These are phyloP conservation scores for Aureobasidium sp. DNA, from an alignment of 2,329 filamentous ascomycete species.

Conservation along the genomic window DNA sequence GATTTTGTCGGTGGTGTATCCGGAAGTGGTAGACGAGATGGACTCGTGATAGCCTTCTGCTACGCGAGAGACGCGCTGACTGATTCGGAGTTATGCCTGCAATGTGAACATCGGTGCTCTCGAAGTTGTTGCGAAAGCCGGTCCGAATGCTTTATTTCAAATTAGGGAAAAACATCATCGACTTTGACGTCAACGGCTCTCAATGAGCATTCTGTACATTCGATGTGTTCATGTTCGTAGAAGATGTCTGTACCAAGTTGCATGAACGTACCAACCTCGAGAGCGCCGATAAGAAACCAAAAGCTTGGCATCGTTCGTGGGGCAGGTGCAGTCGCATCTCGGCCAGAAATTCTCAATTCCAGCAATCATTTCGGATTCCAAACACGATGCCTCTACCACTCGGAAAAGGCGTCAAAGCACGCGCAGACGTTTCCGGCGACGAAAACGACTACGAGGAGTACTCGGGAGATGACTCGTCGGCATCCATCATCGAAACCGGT, in stretches of 20 bases:
- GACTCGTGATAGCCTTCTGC: neutral
- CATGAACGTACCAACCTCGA: neutral
- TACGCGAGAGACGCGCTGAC: too few relatives aligned
- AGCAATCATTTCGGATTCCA: neutral
- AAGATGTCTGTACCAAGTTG: neutral
- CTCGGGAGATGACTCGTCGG: slow-evolving; percentile 32
- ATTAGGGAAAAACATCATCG: too few relatives aligned
- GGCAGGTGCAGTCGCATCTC: neutral
- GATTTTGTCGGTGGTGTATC: too few relatives aligned
- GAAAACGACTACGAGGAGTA: slow-evolving; percentile 16
- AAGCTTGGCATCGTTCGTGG: neutral
- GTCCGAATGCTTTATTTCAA: too few relatives aligned
- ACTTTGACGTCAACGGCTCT: too few relatives aligned
- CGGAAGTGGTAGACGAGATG: too few relatives aligned
- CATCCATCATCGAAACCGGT: slow-evolving; percentile 32
- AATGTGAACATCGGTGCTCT: too few relatives aligned
- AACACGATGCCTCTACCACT: slow-evolving; percentile 15
- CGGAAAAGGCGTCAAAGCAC: slow-evolving; percentile 17
- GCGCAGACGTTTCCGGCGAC: slow-evolving; percentile 8
- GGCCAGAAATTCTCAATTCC: slow-evolving; percentile 1
- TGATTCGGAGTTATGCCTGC: too few relatives aligned
- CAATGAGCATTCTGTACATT: too few relatives aligned
- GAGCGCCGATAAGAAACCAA: neutral
- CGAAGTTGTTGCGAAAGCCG: too few relatives aligned
- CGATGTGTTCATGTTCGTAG: neutral